A percentile compares a stretch with the other conserved stretches of the same genome.
phyloP scores from a whole-genome alignment of 495 filamentous ascomycete genomes.

The Xylaria flabelliformis region DNA sequence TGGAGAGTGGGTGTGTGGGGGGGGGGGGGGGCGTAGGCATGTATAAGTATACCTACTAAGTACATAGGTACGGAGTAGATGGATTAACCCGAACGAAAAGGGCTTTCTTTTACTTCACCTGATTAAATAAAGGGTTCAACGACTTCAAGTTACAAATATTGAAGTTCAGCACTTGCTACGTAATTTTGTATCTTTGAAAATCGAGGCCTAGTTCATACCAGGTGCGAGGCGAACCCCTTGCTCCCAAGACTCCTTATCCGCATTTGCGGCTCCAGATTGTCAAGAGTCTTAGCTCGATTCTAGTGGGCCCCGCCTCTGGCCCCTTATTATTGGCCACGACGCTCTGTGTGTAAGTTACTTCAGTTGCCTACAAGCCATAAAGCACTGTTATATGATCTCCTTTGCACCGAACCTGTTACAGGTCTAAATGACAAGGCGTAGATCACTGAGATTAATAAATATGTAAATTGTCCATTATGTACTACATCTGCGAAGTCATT shows the following conservation, averaged over 20 bases:
- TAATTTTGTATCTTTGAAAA: background rate
- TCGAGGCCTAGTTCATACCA: background rate
- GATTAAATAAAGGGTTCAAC: constrained; percentile 10
- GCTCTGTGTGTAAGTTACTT: background rate
- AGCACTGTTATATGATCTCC: background rate
- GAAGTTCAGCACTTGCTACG: background rate
- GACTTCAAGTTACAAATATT: background rate
- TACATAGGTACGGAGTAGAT: background rate
- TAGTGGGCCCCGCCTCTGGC: background rate
- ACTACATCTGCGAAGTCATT: background rate
- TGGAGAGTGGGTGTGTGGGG: too few relatives aligned
- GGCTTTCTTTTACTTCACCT: constrained; percentile 12
- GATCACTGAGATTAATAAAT: background rate
- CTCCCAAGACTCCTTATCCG: constrained; percentile 4
- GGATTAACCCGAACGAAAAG: background rate
- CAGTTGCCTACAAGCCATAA: background rate
- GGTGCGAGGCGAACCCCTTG: background rate
- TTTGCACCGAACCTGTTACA: background rate
- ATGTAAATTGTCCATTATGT: background rate
- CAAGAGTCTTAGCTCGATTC: background rate
- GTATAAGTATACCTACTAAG: background rate
- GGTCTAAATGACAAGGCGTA: background rate
- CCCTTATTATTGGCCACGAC: too few relatives aligned
- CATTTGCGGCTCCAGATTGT: constrained; percentile 8
- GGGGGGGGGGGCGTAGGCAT: background rate